Evolutionary conservation across 2,329 filamentous ascomycete genomes (phyloP).

Genomic region (Verticillium nonalfalfae): DNA sequence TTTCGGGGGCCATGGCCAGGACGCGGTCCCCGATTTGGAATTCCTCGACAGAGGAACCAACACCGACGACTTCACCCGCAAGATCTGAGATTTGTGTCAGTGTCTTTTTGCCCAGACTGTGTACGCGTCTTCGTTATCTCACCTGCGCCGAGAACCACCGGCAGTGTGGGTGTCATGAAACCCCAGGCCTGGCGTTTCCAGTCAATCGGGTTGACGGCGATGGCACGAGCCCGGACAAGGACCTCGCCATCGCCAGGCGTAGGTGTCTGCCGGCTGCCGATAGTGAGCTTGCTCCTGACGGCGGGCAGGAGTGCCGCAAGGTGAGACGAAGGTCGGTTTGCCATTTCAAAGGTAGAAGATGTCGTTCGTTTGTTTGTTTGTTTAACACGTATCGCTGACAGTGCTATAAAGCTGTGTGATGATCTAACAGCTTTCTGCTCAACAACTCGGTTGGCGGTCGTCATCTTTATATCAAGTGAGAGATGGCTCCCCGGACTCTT

Average conservation of each 20-base stretch:
- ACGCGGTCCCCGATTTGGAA: slow-evolving; percentile 19
- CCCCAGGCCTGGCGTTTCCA: slow-evolving; percentile 17
- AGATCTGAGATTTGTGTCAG: slow-evolving; percentile 7
- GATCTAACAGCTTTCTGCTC: neutral
- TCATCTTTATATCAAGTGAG: neutral
- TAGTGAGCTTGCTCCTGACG: neutral
- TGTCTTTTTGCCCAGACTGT: neutral
- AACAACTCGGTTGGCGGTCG: neutral
- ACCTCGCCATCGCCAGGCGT: slow-evolving; percentile 10
- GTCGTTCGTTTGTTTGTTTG: neutral
- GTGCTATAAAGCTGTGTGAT: neutral
- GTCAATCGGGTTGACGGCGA: slow-evolving; percentile 20
- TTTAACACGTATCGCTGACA: neutral
- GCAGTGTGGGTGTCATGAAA: neutral
- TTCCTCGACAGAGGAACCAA: slow-evolving; percentile 13
- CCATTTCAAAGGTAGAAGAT: neutral
- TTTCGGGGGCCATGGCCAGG: slow-evolving; percentile 3
- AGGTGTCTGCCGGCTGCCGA: neutral
- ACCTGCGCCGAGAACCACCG: slow-evolving; percentile 10
- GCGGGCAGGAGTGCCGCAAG: neutral
- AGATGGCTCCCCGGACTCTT: neutral
- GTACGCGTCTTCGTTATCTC: slow-evolving; percentile 1
- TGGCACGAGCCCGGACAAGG: slow-evolving; percentile 11
- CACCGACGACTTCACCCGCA: slow-evolving; percentile 15
- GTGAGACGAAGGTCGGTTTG: neutral